These are phyloP conservation scores for Calonectria leucothoes DNA, from an alignment of 2,329 filamentous ascomycete species.

Conservation along the genomic window DNA sequence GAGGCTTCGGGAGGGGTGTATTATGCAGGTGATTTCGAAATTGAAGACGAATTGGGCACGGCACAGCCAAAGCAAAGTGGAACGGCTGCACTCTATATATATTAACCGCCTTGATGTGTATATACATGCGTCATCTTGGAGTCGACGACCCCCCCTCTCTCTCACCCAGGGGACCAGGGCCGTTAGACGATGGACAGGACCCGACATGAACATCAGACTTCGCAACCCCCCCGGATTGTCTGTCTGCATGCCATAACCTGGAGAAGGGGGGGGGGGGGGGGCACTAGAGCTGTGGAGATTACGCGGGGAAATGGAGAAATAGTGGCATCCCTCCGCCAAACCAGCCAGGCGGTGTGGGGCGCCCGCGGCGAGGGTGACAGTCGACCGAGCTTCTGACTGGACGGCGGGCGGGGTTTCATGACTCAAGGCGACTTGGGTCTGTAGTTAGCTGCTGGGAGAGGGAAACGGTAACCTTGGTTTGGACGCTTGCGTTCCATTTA, in stretches of 20 bases:
- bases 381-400: constrained; percentile 13
- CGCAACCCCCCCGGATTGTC: constrained; percentile 17
- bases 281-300: constrained; percentile 11
- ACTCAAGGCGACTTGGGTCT: neutral
- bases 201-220: constrained; percentile 2
- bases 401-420: neutral
- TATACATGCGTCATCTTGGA: constrained; percentile 4
- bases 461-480: neutral
- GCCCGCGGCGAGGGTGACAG: constrained; percentile 17
- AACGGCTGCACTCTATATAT: constrained; percentile 1
- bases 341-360: constrained; percentile 16
- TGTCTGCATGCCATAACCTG: constrained; percentile 21
- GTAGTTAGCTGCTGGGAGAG: neutral
- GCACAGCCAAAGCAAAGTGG: neutral
- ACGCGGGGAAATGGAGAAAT: constrained; percentile 23
- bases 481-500: neutral
- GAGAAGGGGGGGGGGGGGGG: constrained; percentile 6
- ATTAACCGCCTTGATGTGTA: neutral
- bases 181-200: neutral
- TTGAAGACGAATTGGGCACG: neutral
- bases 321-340: neutral
- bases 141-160: neutral
- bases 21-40: neutral
- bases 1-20: neutral
- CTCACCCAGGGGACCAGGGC: too few relatives aligned